Evolutionary conservation across 176 grass and related monocot genomes (phyloP).

Genomic region (Areca catechu): DNA sequence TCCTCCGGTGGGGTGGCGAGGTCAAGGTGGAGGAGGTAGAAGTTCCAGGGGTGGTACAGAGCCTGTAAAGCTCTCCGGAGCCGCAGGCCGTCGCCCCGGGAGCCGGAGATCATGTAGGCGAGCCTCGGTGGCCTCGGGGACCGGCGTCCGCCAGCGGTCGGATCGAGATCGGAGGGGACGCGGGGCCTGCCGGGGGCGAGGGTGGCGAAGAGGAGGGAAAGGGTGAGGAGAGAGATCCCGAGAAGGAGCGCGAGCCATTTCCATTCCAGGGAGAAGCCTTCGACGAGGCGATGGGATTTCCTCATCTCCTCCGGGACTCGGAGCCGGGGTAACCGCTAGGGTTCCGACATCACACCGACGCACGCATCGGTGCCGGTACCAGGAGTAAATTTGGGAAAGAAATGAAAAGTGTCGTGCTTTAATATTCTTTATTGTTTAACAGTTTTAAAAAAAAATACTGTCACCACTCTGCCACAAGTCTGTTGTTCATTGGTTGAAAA

Average conservation of each 20-base stretch:
- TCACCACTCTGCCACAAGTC: too few relatives aligned
- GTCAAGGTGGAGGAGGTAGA: slow-evolving; percentile 62
- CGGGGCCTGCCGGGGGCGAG: slow-evolving; percentile 15
- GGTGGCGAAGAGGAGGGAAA: slow-evolving; percentile 32
- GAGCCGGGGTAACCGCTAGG: slow-evolving; percentile 10
- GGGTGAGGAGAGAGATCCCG: slow-evolving; percentile 48
- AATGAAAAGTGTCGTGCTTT: too few relatives aligned
- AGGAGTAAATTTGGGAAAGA: neutral
- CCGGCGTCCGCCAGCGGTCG: neutral
- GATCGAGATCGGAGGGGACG: neutral
- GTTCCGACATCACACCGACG: slow-evolving; percentile 46
- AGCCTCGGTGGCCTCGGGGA: slow-evolving; percentile 43
- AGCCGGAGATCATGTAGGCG: slow-evolving; percentile 73
- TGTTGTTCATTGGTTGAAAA: too few relatives aligned
- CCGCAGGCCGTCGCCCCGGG: slow-evolving; percentile 52
- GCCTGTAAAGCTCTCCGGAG: slow-evolving; percentile 61
- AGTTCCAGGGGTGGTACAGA: slow-evolving; percentile 92
- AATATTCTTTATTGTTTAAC: too few relatives aligned
- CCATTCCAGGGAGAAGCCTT: slow-evolving; percentile 12
- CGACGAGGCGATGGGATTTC: slow-evolving; percentile 38
- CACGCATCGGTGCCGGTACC: neutral
- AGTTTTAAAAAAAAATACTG: too few relatives aligned
- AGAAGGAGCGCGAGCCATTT: slow-evolving; percentile 53
- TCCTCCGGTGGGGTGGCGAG: slow-evolving; percentile 33
- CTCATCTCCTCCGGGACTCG: slow-evolving; percentile 35